A percentile compares a stretch with the other conserved stretches of the same genome.
phyloP scores from a whole-genome alignment of 2,329 filamentous ascomycete species.

The Claviceps citrina region DNA sequence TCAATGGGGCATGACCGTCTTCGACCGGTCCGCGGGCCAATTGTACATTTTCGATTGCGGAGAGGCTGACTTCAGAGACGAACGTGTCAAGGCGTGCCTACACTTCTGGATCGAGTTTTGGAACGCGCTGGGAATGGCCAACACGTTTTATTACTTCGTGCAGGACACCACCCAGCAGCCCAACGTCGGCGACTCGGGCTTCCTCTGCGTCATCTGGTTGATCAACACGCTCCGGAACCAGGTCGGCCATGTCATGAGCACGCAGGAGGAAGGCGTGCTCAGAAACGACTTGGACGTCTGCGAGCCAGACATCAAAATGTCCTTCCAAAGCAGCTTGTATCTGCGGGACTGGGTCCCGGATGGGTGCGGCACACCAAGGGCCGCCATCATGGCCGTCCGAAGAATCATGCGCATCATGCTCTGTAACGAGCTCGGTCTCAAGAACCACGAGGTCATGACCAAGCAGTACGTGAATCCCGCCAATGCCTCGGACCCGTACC shows the following conservation, averaged over 20 bases:
- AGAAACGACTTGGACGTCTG: background rate
- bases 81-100: constrained; percentile 7
- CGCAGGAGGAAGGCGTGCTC: background rate
- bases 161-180: constrained; percentile 3
- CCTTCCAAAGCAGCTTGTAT: constrained; percentile 1
- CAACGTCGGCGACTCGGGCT: constrained; percentile 6
- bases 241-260: constrained; percentile 6
- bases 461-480: background rate
- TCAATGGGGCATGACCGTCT: constrained; percentile 12
- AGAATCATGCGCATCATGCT: constrained; percentile 7
- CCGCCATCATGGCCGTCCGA: constrained; percentile 4
- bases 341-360: constrained; percentile 8
- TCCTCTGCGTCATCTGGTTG: constrained; percentile 8
- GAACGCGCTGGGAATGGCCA: constrained; percentile 8
- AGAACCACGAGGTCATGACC: constrained; percentile 3
- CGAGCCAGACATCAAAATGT: background rate
- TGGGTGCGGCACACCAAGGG: background rate
- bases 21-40: constrained; percentile 9
- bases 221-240: constrained; percentile 9
- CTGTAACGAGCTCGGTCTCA: constrained; percentile 9
- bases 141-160: constrained; percentile 10
- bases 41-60: constrained; percentile 11
- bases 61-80: background rate
- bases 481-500: background rate
- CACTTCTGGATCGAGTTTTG: constrained; percentile 11